These are phyloP conservation scores for Laburnicola sp. DNA, from an alignment of 2,329 filamentous ascomycete genomes.

Conservation along the genomic window DNA sequence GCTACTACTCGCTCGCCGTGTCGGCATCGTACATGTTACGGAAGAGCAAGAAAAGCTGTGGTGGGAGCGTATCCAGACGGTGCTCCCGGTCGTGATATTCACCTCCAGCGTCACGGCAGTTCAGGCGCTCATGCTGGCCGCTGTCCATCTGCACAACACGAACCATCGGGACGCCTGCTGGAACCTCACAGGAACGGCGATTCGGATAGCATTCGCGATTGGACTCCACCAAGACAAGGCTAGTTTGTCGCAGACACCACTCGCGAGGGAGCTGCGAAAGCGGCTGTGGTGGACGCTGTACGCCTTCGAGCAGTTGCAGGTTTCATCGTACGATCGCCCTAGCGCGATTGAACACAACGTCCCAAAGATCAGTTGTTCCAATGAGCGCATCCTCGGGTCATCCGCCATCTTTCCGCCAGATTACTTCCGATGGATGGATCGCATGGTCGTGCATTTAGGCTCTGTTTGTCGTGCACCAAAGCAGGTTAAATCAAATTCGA, in stretches of 20 bases:
- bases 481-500: slow-evolving; percentile 29
- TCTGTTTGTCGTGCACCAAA: slow-evolving; percentile 46
- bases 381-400: slow-evolving; percentile 43
- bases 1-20: slow-evolving; percentile 46
- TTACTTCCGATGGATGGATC: slow-evolving; percentile 45
- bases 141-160: slow-evolving; percentile 52
- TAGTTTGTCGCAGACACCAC: slow-evolving; percentile 40
- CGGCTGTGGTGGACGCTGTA: slow-evolving; percentile 59
- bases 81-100: slow-evolving; percentile 49
- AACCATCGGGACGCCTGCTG: slow-evolving; percentile 51
- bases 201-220: slow-evolving; percentile 51
- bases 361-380: slow-evolving; percentile 41
- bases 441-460: slow-evolving; percentile 43
- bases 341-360: slow-evolving; percentile 48
- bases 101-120: slow-evolving; percentile 49
- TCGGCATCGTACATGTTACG: slow-evolving; percentile 37
- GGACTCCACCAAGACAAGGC: slow-evolving; percentile 50
- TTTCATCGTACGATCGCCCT: slow-evolving; percentile 50
- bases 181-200: slow-evolving; percentile 50
- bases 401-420: slow-evolving; percentile 40
- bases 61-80: slow-evolving; percentile 48
- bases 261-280: slow-evolving; percentile 51
- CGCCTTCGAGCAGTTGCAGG: slow-evolving; percentile 52
- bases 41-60: slow-evolving; percentile 47
- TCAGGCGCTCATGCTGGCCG: slow-evolving; percentile 49